Evolutionary conservation across 768 basidiomycete genomes (phyloP), one percentile per base, ranked within the genome.

Genomic region (Neoboletus brunneissimus): DNA sequence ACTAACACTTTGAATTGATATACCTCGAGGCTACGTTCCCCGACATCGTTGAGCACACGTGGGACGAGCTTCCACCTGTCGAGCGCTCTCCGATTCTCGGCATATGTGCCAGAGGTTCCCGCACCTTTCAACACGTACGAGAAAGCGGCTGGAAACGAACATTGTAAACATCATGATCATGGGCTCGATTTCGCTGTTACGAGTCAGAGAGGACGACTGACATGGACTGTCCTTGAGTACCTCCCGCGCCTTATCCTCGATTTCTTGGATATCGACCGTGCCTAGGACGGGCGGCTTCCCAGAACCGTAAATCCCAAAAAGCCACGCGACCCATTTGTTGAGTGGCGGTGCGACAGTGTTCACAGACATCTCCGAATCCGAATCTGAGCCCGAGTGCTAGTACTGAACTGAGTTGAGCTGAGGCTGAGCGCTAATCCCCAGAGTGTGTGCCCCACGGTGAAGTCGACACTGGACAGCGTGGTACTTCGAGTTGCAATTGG

Each of bases 101-200:
- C 75, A 66, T 85, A 80, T 4, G 91, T 93, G 27, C 78, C 74
- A 54, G 76, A 74, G 5, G 82, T 80, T 0, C 91, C 91, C 5
- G 91, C 89, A 60, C 82, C 84, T 46, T 87, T 88, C 53, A 77
- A 77, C 5, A 86, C 83, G 63, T 90, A 92, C 67, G 79, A 71
- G 73, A 85, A 92, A 10, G 87, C 79, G 68, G 41, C 83, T 88
- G 76, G 4, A 45, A 38, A 38, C 4, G 11, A 54, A 34, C 13
- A 1, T 5, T 1, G 51, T 25, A 10, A 54, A 34, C 27, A 12
- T 22, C 22, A 23, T 10, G 8, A 38, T 27, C 27, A 25, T 20
- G 3, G 25, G 18, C 10, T 52, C 22, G 11, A 18, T 10, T 22
- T 37, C 58, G 16, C 1, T 13, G n/a, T 32, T 37, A 32, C 11